Evolutionary conservation across 768 basidiomycete genomes (phyloP).

Genomic region (Rickenella mellea): DNA sequence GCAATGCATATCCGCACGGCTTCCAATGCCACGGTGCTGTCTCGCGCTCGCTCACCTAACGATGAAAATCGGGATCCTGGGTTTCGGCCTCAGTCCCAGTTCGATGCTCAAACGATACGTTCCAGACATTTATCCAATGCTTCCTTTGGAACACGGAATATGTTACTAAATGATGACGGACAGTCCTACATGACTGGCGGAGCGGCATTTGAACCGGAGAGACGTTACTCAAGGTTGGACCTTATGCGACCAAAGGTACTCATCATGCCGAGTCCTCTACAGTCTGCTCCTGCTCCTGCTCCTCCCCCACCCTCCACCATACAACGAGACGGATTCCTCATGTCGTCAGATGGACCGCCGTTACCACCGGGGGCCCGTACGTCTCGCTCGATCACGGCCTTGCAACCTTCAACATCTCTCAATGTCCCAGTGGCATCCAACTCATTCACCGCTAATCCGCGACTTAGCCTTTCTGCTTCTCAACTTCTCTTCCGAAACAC

Average conservation of each 20-base stretch:
- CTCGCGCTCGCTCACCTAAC: neutral
- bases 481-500: conserved; percentile 84
- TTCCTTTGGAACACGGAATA: conserved; percentile 55
- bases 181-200: conserved; percentile 31
- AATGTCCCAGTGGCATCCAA: conserved; percentile 41
- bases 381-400: conserved; percentile 27
- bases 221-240: conserved; percentile 65
- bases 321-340: conserved; percentile 50
- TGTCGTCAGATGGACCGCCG: conserved; percentile 63
- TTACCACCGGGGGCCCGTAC: conserved; percentile 63
- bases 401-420: conserved; percentile 19
- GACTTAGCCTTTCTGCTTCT: conserved; percentile 60
- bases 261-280: conserved; percentile 87
- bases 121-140: conserved; percentile 18
- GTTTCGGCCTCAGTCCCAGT: neutral
- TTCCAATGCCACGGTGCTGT: conserved; percentile 31
- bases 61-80: neutral
- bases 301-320: conserved; percentile 24
- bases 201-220: conserved; percentile 28
- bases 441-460: conserved; percentile 73
- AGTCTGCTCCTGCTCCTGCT: conserved; percentile 30
- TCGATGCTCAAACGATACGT: conserved; percentile 1
- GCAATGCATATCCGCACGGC: conserved; percentile 45
- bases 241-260: conserved; percentile 85
- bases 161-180: conserved; percentile 49